phyloP scores from a whole-genome alignment of 208 protist species.

The Acanthamoeba royreba region DNA sequence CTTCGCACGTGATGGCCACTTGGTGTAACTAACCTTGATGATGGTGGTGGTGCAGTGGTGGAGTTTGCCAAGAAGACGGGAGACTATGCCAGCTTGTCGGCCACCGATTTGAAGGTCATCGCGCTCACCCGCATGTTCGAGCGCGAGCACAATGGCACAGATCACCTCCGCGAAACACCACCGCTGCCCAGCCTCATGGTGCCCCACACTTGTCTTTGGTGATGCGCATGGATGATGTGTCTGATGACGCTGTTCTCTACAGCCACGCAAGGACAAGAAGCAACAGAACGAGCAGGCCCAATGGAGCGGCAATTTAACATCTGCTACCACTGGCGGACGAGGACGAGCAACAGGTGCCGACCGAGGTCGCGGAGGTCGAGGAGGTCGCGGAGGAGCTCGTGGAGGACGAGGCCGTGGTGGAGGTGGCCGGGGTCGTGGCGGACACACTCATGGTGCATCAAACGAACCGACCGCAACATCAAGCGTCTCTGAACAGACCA shows the following conservation, averaged over 20 bases:
- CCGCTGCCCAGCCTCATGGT: background rate
- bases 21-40: background rate
- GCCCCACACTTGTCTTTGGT: background rate
- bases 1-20: background rate
- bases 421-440: background rate
- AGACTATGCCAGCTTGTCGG: constrained; percentile 50
- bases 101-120: constrained; percentile 55
- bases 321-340: background rate
- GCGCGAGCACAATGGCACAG: constrained; percentile 30
- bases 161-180: background rate
- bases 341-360: background rate
- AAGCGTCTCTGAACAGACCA: too few species aligned
- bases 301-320: too few species aligned
- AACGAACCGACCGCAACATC: too few species aligned
- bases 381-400: background rate
- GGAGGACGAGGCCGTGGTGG: background rate
- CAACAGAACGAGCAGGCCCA: background rate
- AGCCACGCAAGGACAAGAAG: background rate
- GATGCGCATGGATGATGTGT: background rate
- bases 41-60: too few species aligned
- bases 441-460: too few species aligned
- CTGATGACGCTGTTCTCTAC: too few species aligned
- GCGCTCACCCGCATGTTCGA: constrained; percentile 55
- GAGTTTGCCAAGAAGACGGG: constrained; percentile 59
- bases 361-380: background rate